A percentile compares a stretch with the other conserved stretches of the same genome.
Conservation (phyloP, 1,139 yeast genomes). For the Scheffersomyces insectosa region DNA sequence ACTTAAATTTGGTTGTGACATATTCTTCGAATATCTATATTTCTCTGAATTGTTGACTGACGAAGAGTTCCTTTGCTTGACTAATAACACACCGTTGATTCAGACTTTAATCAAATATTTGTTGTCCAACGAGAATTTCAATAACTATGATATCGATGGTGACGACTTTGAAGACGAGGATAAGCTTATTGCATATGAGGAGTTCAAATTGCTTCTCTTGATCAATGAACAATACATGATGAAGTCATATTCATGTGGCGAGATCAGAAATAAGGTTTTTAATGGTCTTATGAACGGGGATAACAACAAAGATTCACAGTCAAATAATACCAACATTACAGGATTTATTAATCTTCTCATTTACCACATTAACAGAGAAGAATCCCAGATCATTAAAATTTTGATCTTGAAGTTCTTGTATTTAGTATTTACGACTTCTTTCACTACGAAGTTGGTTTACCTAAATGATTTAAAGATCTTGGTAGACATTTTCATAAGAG, state of each 20-base stretch:
- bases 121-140: constrained; percentile 50
- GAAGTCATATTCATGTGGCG: constrained; percentile 40
- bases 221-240: constrained; percentile 86
- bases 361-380: constrained; percentile 73
- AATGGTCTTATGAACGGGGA: constrained; percentile 36
- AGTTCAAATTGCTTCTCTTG: constrained; percentile 71
- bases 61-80: constrained; percentile 32
- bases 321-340: constrained; percentile 25
- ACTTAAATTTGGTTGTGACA: constrained; percentile 43
- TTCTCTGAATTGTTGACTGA: constrained; percentile 36
- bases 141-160: constrained; percentile 34
- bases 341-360: constrained; percentile 43
- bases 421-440: constrained; percentile 66
- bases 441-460: constrained; percentile 69
- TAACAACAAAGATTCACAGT: constrained; percentile 11
- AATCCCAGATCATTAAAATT: constrained; percentile 70
- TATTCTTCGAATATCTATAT: constrained; percentile 45
- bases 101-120: constrained; percentile 51
- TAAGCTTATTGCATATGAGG: constrained; percentile 63
- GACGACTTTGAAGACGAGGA: constrained; percentile 58
- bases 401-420: constrained; percentile 79
- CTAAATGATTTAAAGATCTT: constrained; percentile 83
- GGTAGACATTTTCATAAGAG: constrained; percentile 82
- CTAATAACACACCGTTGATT: constrained; percentile 28
- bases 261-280: constrained; percentile 49